Percentiles rank a stretch among this genome's conserved stretches.
These are phyloP conservation scores for Candolleomyces aberdarensis DNA, from an alignment of 768 basidiomycete species.

Conservation along the genomic window DNA sequence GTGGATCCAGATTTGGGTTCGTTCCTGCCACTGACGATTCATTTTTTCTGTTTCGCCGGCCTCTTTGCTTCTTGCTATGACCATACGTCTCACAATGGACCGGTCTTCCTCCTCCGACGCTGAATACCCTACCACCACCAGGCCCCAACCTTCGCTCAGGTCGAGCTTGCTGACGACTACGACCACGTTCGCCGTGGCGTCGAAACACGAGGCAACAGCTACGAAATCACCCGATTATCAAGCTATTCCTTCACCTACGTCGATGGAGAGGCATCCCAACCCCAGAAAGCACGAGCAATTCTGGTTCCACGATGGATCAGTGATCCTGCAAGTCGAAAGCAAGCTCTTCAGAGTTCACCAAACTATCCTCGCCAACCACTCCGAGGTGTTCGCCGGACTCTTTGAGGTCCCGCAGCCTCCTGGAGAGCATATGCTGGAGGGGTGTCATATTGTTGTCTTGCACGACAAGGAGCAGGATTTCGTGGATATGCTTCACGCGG, in stretches of 20 bases:
- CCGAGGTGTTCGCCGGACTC: slow-evolving; percentile 62
- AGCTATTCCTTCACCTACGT: background rate
- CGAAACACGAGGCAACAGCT: background rate
- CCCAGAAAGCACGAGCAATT: slow-evolving; percentile 30
- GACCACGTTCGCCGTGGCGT: background rate
- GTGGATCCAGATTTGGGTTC: background rate
- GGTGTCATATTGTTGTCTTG: slow-evolving; percentile 48
- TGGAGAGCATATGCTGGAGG: slow-evolving; percentile 39
- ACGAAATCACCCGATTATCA: background rate
- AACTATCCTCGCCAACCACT: slow-evolving; percentile 48
- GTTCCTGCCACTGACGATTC: background rate
- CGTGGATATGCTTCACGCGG: slow-evolving; percentile 44
- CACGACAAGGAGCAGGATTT: slow-evolving; percentile 48
- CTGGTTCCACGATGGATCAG: slow-evolving; percentile 47
- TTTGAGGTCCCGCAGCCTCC: slow-evolving; percentile 55
- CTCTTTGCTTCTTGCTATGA: background rate
- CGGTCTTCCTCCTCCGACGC: background rate
- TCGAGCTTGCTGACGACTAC: background rate
- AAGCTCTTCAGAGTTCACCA: slow-evolving; percentile 44
- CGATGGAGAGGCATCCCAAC: background rate
- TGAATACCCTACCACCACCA: background rate
- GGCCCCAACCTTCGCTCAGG: background rate
- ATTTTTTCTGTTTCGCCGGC: background rate
- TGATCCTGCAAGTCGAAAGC: slow-evolving; percentile 37
- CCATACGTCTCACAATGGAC: background rate